These are phyloP conservation scores for Monilinia fructigena DNA, from an alignment of 2,329 filamentous ascomycete genomes.

Conservation along the genomic window DNA sequence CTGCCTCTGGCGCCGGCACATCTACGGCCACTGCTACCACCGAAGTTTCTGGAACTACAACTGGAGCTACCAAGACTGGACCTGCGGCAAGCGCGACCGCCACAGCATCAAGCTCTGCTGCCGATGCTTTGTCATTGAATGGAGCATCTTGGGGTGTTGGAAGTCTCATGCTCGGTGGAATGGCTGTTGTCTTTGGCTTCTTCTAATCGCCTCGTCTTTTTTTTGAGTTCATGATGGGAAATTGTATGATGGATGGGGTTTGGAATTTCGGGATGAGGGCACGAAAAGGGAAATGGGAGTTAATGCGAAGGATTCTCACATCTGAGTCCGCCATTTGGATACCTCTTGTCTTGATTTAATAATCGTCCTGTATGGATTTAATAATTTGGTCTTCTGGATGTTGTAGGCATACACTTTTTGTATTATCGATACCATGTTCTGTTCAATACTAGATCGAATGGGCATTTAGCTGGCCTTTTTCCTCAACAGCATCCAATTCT, in stretches of 20 bases:
- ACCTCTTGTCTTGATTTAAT: not conserved
- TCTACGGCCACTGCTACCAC: constrained; percentile 16
- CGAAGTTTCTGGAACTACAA: constrained; percentile 3
- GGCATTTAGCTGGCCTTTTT: not conserved
- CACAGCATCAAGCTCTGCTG: not conserved
- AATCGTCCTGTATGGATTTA: constrained; percentile 3
- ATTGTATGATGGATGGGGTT: constrained; percentile 5
- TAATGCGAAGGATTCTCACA: constrained; percentile 6
- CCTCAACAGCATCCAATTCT: not conserved
- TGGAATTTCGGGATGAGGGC: not conserved
- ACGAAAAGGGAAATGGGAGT: constrained; percentile 11
- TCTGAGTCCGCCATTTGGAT: constrained; percentile 6
- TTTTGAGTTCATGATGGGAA: constrained; percentile 1
- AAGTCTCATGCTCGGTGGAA: constrained; percentile 18
- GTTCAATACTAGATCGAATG: not conserved
- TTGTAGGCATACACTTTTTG: constrained; percentile 2
- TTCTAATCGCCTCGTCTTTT: constrained; percentile 4
- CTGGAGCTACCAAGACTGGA: not conserved
- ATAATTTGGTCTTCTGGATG: constrained; percentile 3
- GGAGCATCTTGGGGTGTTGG: constrained; percentile 8
- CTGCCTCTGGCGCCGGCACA: not conserved
- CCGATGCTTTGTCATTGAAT: constrained; percentile 6
- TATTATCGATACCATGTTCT: constrained; percentile 3
- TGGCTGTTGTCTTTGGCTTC: constrained; percentile 20
- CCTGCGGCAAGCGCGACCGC: not conserved